Percentiles rank a stretch among this genome's conserved stretches.
Evolutionary conservation across 1,139 yeast species (phyloP).

Genomic region (Trichomonascaceae sp.): DNA sequence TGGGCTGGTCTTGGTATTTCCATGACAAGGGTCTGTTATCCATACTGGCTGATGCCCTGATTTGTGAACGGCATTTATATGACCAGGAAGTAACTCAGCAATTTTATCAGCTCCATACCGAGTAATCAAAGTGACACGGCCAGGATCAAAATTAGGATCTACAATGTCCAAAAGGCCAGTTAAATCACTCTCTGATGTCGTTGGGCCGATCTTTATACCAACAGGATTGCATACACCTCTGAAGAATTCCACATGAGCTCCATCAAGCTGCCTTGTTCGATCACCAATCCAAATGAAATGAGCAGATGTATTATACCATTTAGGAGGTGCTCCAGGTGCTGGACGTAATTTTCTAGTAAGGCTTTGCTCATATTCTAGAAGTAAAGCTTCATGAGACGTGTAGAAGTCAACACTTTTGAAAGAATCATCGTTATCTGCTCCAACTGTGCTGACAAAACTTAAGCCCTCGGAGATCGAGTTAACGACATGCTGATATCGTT

Average conservation of each 20-base stretch:
- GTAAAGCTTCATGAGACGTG: conserved; percentile 40
- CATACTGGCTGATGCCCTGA: conserved; percentile 40
- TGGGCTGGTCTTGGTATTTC: conserved; percentile 39
- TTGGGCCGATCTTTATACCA: conserved; percentile 41
- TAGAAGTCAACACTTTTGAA: conserved; percentile 35
- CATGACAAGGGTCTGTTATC: conserved; percentile 41
- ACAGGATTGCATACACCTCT: conserved; percentile 40
- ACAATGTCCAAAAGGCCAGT: conserved; percentile 35
- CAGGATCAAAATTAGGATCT: conserved; percentile 36
- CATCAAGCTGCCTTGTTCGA: conserved; percentile 39
- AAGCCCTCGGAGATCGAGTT: conserved; percentile 35
- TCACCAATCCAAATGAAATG: conserved; percentile 44
- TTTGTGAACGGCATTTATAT: conserved; percentile 35
- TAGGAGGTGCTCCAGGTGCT: conserved; percentile 20
- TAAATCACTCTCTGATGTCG: conserved; percentile 36
- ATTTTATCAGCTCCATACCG: conserved; percentile 39
- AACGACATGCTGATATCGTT: conserved; percentile 36
- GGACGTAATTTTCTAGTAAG: conserved; percentile 33
- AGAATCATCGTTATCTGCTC: conserved; percentile 31
- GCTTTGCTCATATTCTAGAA: conserved; percentile 39
- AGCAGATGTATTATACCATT: conserved; percentile 39
- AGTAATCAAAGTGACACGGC: conserved; percentile 39
- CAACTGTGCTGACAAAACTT: conserved; percentile 36
- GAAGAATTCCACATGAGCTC: conserved; percentile 43
- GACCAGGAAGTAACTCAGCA: conserved; percentile 33